phyloP scores from a whole-genome alignment of 2,329 filamentous ascomycete species.

The Neopestalotiopsis clavispora region DNA sequence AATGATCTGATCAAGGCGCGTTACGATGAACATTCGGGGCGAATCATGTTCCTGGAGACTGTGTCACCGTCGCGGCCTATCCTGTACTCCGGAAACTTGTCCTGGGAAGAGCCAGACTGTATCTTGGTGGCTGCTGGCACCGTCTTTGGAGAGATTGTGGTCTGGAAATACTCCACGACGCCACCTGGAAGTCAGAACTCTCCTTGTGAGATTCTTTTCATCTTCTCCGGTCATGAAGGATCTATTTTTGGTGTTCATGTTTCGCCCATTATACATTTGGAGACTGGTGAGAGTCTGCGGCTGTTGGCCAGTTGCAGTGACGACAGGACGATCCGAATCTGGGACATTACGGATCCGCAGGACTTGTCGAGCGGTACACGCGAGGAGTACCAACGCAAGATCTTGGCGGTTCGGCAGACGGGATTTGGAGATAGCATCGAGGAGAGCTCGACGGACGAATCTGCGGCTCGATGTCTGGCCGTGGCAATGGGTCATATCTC shows the following conservation, averaged over 20 bases:
- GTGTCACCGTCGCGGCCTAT: slow-evolving; percentile 78
- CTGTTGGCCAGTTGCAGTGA: slow-evolving; percentile 94
- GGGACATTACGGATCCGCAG: slow-evolving; percentile 73
- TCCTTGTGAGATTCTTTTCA: slow-evolving; percentile 51
- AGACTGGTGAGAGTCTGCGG: slow-evolving; percentile 49
- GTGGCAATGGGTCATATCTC: slow-evolving; percentile 85
- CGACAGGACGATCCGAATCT: slow-evolving; percentile 86
- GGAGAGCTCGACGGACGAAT: slow-evolving; percentile 29
- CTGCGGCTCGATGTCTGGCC: slow-evolving; percentile 57
- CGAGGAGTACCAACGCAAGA: slow-evolving; percentile 28
- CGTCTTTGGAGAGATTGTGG: slow-evolving; percentile 90
- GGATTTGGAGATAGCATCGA: slow-evolving; percentile 60
- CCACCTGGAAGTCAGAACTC: slow-evolving; percentile 14
- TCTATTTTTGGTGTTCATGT: slow-evolving; percentile 92
- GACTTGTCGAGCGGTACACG: slow-evolving; percentile 34
- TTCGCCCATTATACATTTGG: slow-evolving; percentile 57
- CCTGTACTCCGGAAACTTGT: slow-evolving; percentile 81
- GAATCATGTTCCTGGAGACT: slow-evolving; percentile 51
- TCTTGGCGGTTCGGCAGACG: slow-evolving; percentile 56
- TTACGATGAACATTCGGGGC: slow-evolving; percentile 23
- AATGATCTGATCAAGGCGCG: slow-evolving; percentile 70
- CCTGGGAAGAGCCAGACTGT: slow-evolving; percentile 60
- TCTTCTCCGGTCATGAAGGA: slow-evolving; percentile 78
- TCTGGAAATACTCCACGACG: slow-evolving; percentile 72
- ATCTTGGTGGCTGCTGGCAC: slow-evolving; percentile 87